Evolutionary conservation across 2,329 filamentous ascomycete genomes (phyloP).

Genomic region (Lasiodiplodia sp.): DNA sequence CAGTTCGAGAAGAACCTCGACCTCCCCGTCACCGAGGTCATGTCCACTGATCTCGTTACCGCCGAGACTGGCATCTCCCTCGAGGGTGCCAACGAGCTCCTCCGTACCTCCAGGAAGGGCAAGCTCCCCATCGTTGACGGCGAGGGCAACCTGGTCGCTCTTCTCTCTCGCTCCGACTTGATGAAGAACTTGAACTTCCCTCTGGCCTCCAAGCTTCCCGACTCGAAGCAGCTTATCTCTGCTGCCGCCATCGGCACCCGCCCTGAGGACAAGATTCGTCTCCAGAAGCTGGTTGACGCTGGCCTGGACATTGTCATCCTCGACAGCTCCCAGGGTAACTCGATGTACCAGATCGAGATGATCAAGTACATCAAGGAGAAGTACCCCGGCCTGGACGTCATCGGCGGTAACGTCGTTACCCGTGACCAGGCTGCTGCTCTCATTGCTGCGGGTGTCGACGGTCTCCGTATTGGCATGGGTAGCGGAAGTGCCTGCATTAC

Average conservation of each 20-base stretch:
- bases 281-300: conserved; percentile 89
- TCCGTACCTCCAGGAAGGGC: conserved; percentile 96
- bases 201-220: conserved; percentile 91
- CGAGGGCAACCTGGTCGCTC: conserved; percentile 73
- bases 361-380: conserved; percentile 92
- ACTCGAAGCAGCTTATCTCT: conserved; percentile 97
- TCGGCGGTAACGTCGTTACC: conserved; percentile 98
- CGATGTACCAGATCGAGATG: conserved; percentile 99
- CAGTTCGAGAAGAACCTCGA: conserved; percentile 86
- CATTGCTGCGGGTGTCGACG: conserved; percentile 93
- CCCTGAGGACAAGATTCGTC: conserved; percentile 86
- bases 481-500: conserved; percentile 98
- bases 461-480: conserved; percentile 98
- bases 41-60: conserved; percentile 94
- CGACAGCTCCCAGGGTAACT: conserved; percentile 97
- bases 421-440: conserved; percentile 92
- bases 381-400: conserved; percentile 87
- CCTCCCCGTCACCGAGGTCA: conserved; percentile 83
- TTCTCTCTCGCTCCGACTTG: conserved; percentile 74
- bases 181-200: conserved; percentile 99
- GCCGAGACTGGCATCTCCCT: conserved; percentile 84
- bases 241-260: conserved; percentile 95
- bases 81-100: conserved; percentile 87
- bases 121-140: conserved; percentile 93
- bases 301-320: conserved; percentile 94